Base-by-base conservation (phyloP, 2,329 filamentous ascomycete species). In the Pezicula carpinea region DNA sequence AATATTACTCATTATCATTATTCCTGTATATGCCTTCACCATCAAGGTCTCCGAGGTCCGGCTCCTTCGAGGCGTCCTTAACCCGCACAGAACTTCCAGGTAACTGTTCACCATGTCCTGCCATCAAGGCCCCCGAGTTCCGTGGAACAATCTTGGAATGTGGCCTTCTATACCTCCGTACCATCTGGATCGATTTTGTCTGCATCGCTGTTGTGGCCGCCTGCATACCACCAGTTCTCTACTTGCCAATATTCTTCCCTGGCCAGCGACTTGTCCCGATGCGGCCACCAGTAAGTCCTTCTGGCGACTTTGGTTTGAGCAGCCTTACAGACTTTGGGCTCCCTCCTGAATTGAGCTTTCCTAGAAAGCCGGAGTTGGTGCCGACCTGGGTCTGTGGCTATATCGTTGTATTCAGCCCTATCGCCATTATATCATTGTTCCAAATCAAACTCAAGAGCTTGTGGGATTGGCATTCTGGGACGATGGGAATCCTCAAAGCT, bases 351-450 rank as follows among this genome's bases (percentile, higher is more conserved):
- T 38, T 53, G 17, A 47, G 46, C 21, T 56, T 55, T 41, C 55
- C 53, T 3, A 47, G 32, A 35, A 42, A 39, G 26, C 48, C 48
- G 18, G 51, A 53, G 8, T 51, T 52, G 5, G 8, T 88, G 4
- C 83, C 84, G 18, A 85, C 85, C 55, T 85, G 77, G 77, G 70
- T 77, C 1, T 82, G 83, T 15, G 84, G 83, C 1, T 62, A 88
- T 22, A 68, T 88, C 15, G 81, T 80, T 19, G 69, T 75, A 32
- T 59, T 87, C 3, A 67, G 87, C 26, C 84, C 85, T 14, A 80
- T 88, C 55, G 61, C 72, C 51, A 65, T 85, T 59, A 79, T 89
- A 55, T 64, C 83, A 1, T 50, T 80, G 39, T 76, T 83, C 67
- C 83, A 88, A 64, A 73, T 87, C 55, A 77, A 82, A 45, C 70